phyloP scores from a whole-genome alignment of 1,284 basidiomycete genomes.

The Irpex sp. region DNA sequence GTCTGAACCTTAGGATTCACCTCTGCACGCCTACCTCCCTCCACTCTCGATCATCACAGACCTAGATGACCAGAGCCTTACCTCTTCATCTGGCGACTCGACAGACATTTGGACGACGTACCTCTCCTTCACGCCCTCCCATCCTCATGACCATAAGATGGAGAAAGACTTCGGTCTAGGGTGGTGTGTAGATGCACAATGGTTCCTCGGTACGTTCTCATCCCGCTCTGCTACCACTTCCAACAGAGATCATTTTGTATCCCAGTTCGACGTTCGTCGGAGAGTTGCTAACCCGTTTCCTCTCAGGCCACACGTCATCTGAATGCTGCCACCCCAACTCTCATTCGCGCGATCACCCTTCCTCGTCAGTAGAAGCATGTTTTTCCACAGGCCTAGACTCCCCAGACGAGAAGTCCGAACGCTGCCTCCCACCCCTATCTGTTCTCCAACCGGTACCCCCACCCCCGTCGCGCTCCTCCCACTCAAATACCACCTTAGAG shows the following conservation, averaged over 20 bases:
- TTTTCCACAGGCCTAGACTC: neutral
- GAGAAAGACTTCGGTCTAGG: slow-evolving; percentile 29
- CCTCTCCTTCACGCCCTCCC: slow-evolving; percentile 21
- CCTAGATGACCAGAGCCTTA: slow-evolving; percentile 53
- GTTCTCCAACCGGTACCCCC: slow-evolving; percentile 4
- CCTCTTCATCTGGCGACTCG: slow-evolving; percentile 13
- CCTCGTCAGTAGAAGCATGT: slow-evolving; percentile 1
- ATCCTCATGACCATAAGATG: neutral
- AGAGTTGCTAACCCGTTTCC: neutral
- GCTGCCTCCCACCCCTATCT: neutral
- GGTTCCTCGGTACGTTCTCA: slow-evolving; percentile 25
- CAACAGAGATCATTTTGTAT: no score
- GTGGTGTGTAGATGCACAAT: slow-evolving; percentile 54
- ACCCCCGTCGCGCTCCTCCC: neutral
- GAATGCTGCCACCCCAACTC: slow-evolving; percentile 9
- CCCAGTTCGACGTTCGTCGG: no score
- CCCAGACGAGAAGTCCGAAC: neutral
- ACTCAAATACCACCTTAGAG: no score
- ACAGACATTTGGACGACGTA: slow-evolving; percentile 46
- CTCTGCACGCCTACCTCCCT: slow-evolving; percentile 47
- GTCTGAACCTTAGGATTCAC: slow-evolving; percentile 43
- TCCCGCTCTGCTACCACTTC: neutral
- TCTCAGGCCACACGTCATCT: slow-evolving; percentile 16
- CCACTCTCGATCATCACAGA: slow-evolving; percentile 50
- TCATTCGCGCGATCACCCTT: neutral